Evolutionary conservation across 805 yeast species (phyloP), one percentile per base, ranked within the genome.

Genomic region (Ogataea pignaliae): DNA sequence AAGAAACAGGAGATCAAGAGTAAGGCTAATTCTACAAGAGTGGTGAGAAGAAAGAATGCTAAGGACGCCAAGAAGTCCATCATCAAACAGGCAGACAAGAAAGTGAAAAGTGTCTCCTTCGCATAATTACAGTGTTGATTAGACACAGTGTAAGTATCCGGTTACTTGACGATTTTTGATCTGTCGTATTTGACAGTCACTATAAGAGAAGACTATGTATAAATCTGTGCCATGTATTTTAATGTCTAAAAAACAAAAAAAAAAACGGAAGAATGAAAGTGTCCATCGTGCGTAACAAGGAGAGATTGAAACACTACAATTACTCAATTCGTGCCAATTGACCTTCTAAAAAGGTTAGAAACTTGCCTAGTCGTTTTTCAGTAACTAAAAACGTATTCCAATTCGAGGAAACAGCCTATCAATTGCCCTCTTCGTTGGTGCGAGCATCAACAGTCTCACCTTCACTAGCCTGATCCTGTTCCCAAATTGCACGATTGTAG

Each of bases 1-100:
- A 90, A 85, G 63, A 89, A 88, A 67, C 69, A 69, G 29, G 96
- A 89, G 61, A 71, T 91, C 43, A 86, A 78, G 62, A 77, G 72
- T 52, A 86, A 82, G 61, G 83, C 91, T 2, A 75, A 81, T 37
- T 71, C 75, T 33, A 93, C 93, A 4, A 76, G 93, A 63, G 62
- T 76, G 2, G 66, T 71, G 41, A 82, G 91, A 72, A 76, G 91
- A 65, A 85, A 83, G 69, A 63, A 54, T 42, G 68, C 71, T 6
- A 66, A 56, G 43, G 56, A 53, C 8, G 55, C 63, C 11, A 63
- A 58, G 48, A 59, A 56, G 41, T 56, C 48, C 12, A 46, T 57
- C 13, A 42, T 53, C 4, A 49, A 51, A 41, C 56, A 46, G 10
- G 55, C 57, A 6, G 51, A 46, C 4, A 55, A 57, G 15, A 47